Base-by-base conservation (phyloP, 352 stramenopile species). In the Phytopythium aichiense region DNA sequence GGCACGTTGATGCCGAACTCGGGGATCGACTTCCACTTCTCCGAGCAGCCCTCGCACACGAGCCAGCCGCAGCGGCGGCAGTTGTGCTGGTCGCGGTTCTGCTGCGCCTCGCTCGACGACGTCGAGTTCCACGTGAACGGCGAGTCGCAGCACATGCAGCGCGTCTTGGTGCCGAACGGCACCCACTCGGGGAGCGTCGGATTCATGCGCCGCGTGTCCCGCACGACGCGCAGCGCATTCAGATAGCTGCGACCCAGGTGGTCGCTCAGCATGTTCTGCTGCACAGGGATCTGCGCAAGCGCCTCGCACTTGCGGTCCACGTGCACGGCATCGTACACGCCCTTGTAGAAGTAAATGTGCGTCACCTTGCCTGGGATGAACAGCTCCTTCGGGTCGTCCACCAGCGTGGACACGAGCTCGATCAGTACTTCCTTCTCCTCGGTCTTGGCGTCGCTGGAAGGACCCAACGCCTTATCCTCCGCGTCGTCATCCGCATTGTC, bases 111-210 rank as follows among this genome's bases (percentile, higher is more conserved):
- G 55, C 86, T 95, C 23, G 74, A 87, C n/a, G 85, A 94, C 56
- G 87, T 96, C 65, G 84, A 93, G 64, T 94, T 94, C 88, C 88
- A 96, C 50, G 88, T 96, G 63, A 96, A 96, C 22, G 85, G 84
- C 23, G 77, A 85, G 64, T 94, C 86, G 64, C 88, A 96, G 71
- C 84, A 93, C 88, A 93, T 91, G 71, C 87, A 95, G 16, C 83
- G 81, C 31, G 83, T 91, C 66, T 92, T 90, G 4, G 84, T 94
- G 58, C 84, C 84, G 51, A 91, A 95, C 20, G 81, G 73, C 8
- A 91, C 68, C 87, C 87, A 95, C 56, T 87, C 74, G 0, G 84
- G 84, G 0, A 92, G 65, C 9, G 22, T 48, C 13, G 81, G 78
- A 20, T 74, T 77, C 51, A 83, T 82, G 50, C 77, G 76, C 8